phyloP scores from a whole-genome alignment of 345 rosid species.

The Rhizophora apiculata region DNA sequence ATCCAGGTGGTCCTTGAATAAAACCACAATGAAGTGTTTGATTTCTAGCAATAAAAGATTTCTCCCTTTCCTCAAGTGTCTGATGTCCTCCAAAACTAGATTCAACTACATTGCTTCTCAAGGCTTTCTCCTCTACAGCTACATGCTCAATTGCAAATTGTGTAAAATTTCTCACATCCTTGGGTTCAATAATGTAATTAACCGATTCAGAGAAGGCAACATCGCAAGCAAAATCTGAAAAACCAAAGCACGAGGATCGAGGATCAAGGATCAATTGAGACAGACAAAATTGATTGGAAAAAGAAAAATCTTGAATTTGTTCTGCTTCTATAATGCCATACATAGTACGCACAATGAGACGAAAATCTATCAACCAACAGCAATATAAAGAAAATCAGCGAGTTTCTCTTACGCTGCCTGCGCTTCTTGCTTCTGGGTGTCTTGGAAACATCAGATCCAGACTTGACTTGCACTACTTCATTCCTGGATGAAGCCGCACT shows the following conservation, averaged over 20 bases:
- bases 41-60: conserved; percentile 53
- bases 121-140: conserved; percentile 38
- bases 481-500: not conserved
- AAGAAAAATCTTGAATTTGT: not conserved
- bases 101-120: conserved; percentile 22
- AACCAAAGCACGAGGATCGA: not conserved
- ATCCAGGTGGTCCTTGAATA: conserved; percentile 52
- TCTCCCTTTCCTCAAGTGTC: conserved; percentile 68
- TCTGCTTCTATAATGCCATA: too few species aligned
- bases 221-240: conserved; percentile 72
- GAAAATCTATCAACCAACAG: not conserved
- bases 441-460: conserved; percentile 16
- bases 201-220: conserved; percentile 50
- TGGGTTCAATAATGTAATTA: conserved; percentile 50
- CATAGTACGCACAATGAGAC: not conserved
- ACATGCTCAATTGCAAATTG: conserved; percentile 57
- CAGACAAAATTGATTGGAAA: conserved; percentile 3
- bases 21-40: conserved; percentile 89
- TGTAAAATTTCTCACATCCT: conserved; percentile 41
- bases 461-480: conserved; percentile 2
- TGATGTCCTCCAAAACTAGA: conserved; percentile 89
- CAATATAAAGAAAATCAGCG: not conserved
- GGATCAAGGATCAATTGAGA: conserved; percentile 1
- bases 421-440: conserved; percentile 35
- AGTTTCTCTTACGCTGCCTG: conserved; percentile 38